Percentiles rank a stretch among this genome's conserved stretches.
These are phyloP conservation scores for Ophiostoma sp. DNA, from an alignment of 2,329 filamentous ascomycete genomes.

Conservation along the genomic window DNA sequence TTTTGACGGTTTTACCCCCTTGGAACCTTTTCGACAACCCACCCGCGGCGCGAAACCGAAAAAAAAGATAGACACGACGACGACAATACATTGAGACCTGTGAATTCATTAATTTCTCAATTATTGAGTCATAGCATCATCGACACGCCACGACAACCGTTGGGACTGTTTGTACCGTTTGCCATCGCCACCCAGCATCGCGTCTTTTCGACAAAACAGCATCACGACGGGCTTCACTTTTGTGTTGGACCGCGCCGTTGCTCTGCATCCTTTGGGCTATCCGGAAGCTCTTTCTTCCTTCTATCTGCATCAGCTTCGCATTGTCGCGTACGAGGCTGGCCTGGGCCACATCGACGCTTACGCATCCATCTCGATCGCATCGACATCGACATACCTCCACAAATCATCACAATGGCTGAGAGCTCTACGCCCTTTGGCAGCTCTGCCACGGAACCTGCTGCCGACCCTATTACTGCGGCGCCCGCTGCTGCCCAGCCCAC, in stretches of 20 bases:
- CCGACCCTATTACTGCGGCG: neutral
- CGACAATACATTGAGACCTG: constrained; percentile 2
- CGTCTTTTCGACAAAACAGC: constrained; percentile 11
- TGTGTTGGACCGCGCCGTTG: neutral
- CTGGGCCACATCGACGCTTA: neutral
- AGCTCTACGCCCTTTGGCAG: neutral
- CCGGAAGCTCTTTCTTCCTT: neutral
- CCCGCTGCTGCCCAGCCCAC: neutral
- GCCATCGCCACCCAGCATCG: neutral
- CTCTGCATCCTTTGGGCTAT: neutral
- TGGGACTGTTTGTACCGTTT: neutral
- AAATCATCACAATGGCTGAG: constrained; percentile 9
- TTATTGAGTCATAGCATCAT: neutral
- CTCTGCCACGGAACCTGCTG: neutral
- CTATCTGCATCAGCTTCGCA: neutral
- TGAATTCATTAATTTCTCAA: neutral
- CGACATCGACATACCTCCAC: neutral
- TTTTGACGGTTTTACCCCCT: constrained; percentile 11
- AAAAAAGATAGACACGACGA: constrained; percentile 2
- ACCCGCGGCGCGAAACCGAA: constrained; percentile 7
- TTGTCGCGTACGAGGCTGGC: neutral
- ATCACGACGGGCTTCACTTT: constrained; percentile 8
- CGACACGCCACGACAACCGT: neutral
- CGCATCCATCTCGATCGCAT: neutral
- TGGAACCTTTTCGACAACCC: constrained; percentile 12